Evolutionary conservation across 352 stramenopile genomes (phyloP), one percentile per base, ranked within the genome.

Genomic region (Phytophthora macrochlamydospora): DNA sequence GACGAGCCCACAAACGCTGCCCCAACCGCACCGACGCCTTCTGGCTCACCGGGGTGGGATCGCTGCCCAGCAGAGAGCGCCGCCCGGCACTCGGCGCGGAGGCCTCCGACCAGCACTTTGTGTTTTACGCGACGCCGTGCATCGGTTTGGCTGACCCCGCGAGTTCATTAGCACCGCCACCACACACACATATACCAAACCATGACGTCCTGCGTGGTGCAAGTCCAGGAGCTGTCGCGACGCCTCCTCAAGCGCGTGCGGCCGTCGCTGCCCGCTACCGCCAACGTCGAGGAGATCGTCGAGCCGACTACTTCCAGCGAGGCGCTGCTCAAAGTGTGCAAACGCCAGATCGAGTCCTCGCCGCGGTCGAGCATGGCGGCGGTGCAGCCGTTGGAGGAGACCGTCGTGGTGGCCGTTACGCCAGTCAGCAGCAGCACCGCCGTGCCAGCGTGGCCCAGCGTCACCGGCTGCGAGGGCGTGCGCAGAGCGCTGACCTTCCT

Each of bases 401-500:
- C 67, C 14, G 31, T 24, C 18, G 18, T 24, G 18, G 18, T 56
- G 18, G 31, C 46, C 11, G 30, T 54, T 5, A 44, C 53, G 13
- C 29, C 55, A 9, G 35, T 46, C 13, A 45, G 43, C 48, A 49
- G 57, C 28, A 33, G 45, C 28, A 43, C 18, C 11, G 3, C 38
- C 1, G 67, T 48, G 12, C 18, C 18, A 24, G 33, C 72, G 8
- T 90, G 81, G 81, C 81, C 81, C 38, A 53, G 51, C 30, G 75
- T 92, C 45, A 76, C 55, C 5, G 76, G 79, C 50, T 89, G 81
- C 62, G 81, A 88, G 53, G 73, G 73, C 9, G 76, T 92, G 50
- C 81, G 84, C 65, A 89, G 89, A 37, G 81, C 84, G 18, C 62
- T 90, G 13, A 74, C 67, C 46, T 89, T 92, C 58, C 66, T 92